Evolutionary conservation across 257 asterid genomes (phyloP).

Genomic region (Solanum tarapatanum): DNA sequence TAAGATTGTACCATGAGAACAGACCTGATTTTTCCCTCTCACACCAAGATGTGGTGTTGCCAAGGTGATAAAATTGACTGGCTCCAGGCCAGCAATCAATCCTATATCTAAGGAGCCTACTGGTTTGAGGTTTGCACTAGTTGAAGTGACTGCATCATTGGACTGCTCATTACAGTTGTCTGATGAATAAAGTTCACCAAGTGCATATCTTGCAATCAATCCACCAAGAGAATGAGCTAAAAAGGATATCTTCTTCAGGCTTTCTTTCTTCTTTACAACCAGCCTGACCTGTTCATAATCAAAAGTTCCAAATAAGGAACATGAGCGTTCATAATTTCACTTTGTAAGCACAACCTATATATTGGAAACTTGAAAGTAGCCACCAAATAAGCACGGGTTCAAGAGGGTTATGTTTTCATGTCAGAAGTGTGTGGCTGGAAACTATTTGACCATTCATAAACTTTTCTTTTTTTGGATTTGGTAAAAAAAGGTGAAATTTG

Average conservation of each 20-base stretch:
- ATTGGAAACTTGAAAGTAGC: neutral
- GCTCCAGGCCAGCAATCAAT: constrained; percentile 68
- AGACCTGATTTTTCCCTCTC: constrained; percentile 78
- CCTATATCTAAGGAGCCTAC: constrained; percentile 25
- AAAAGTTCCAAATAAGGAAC: neutral
- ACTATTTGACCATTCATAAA: neutral
- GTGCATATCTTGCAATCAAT: constrained; percentile 68
- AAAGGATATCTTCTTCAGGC: constrained; percentile 66
- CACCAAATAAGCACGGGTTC: neutral
- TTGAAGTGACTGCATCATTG: constrained; percentile 15
- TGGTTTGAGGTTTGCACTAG: constrained; percentile 11
- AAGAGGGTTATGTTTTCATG: neutral
- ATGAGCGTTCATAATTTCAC: neutral
- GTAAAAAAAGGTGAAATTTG: neutral
- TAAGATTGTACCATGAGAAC: neutral
- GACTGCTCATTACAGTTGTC: constrained; percentile 12
- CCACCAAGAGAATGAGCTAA: constrained; percentile 92
- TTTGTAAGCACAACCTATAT: neutral
- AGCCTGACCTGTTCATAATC: constrained; percentile 35
- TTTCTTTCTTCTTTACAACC: constrained; percentile 45
- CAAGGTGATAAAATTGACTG: constrained; percentile 61
- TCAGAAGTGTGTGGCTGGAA: neutral
- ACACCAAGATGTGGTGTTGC: constrained; percentile 92
- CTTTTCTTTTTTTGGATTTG: neutral
- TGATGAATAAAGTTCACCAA: constrained; percentile 44